These are phyloP conservation scores for Hypoxylon fuscum DNA, from an alignment of 495 filamentous ascomycete species.

Conservation along the genomic window DNA sequence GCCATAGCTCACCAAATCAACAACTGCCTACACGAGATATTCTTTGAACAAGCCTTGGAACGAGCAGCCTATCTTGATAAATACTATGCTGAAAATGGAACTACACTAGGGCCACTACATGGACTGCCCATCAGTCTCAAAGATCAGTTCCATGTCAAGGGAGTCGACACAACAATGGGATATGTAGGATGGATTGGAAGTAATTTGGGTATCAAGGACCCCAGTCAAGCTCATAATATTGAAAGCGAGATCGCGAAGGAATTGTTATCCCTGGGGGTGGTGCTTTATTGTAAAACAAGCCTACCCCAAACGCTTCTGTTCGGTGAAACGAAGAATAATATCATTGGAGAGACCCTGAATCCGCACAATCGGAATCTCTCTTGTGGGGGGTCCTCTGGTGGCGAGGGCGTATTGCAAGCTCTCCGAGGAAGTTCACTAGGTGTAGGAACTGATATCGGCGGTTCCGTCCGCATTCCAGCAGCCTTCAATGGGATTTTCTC, in stretches of 20 bases:
- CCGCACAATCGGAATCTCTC: slow-evolving; percentile 66
- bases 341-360: slow-evolving; percentile 73
- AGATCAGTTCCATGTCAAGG: slow-evolving; percentile 71
- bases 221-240: slow-evolving; percentile 54
- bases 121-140: slow-evolving; percentile 74
- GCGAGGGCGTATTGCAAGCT: slow-evolving; percentile 64
- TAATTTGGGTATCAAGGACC: slow-evolving; percentile 63
- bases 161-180: slow-evolving; percentile 56
- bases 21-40: slow-evolving; percentile 73
- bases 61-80: slow-evolving; percentile 68
- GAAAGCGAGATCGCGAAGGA: slow-evolving; percentile 57
- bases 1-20: slow-evolving; percentile 66
- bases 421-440: slow-evolving; percentile 55
- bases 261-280: slow-evolving; percentile 55
- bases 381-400: slow-evolving; percentile 70
- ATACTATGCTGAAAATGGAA: slow-evolving; percentile 55
- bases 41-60: slow-evolving; percentile 67
- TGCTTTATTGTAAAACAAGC: slow-evolving; percentile 74
- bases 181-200: slow-evolving; percentile 50
- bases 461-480: slow-evolving; percentile 69
- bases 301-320: slow-evolving; percentile 65
- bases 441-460: slow-evolving; percentile 76
- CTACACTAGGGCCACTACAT: slow-evolving; percentile 68
- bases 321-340: slow-evolving; percentile 66
- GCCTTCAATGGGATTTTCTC: slow-evolving; percentile 67